phyloP scores from a whole-genome alignment of 805 yeast species.

The Schwanniomyces vanrijiae region DNA sequence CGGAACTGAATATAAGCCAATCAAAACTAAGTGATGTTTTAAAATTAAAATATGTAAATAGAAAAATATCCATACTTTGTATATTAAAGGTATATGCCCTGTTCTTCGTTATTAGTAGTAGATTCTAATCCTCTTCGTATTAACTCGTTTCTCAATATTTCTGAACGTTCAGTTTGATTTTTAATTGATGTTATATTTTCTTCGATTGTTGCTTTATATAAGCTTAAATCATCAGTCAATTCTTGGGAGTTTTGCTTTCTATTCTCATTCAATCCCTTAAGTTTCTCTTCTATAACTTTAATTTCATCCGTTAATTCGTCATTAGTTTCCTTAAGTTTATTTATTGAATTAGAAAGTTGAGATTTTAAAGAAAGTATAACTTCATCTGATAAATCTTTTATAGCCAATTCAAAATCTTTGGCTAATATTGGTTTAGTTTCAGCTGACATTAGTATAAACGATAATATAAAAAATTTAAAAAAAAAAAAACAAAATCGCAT shows the following conservation, averaged over 20 bases:
- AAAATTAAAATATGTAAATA: constrained; percentile 6
- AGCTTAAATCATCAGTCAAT: constrained; percentile 44
- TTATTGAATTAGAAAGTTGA: constrained; percentile 38
- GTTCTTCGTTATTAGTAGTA: neutral
- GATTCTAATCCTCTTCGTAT: constrained; percentile 33
- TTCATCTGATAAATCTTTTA: constrained; percentile 52
- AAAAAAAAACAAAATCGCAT: neutral
- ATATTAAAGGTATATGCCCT: constrained; percentile 18
- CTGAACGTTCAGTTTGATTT: constrained; percentile 49
- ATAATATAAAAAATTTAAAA: neutral
- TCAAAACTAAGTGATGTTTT: constrained; percentile 18
- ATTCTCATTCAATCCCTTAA: constrained; percentile 12
- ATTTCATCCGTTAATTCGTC: constrained; percentile 44
- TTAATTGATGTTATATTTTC: constrained; percentile 58
- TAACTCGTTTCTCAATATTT: constrained; percentile 48
- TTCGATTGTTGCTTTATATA: constrained; percentile 53
- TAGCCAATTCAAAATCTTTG: constrained; percentile 50
- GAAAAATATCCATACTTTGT: constrained; percentile 4
- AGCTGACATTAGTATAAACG: neutral
- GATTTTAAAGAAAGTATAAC: constrained; percentile 13
- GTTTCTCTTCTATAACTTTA: constrained; percentile 12
- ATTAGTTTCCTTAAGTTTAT: constrained; percentile 54
- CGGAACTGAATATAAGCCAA: constrained; percentile 32
- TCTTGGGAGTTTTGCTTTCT: constrained; percentile 17
- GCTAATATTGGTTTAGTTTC: constrained; percentile 23